Evolutionary conservation across 2,329 filamentous ascomycete genomes (phyloP).

Genomic region (Colletotrichum agaves): DNA sequence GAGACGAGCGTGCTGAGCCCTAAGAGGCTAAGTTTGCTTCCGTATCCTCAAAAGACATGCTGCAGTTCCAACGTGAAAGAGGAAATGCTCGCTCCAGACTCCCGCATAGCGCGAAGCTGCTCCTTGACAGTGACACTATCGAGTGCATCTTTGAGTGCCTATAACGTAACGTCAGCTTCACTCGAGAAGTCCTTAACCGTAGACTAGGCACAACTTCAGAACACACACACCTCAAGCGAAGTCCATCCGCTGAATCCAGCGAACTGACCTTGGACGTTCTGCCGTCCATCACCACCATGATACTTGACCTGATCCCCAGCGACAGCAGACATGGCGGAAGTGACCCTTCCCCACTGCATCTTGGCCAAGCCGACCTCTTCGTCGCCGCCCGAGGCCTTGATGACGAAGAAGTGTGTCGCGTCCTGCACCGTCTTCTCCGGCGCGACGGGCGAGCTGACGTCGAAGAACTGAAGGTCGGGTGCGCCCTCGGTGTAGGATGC

Average conservation of each 20-base stretch:
- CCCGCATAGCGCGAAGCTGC: not conserved
- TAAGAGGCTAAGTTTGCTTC: no score
- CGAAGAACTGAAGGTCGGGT: conserved; percentile 9
- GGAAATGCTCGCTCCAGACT: not conserved
- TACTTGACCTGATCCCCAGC: not conserved
- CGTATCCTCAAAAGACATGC: not conserved
- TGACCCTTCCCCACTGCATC: not conserved
- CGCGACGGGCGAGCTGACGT: not conserved
- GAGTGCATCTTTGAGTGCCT: conserved; percentile 12
- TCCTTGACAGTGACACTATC: not conserved
- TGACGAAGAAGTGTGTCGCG: conserved; percentile 19
- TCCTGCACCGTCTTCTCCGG: not conserved
- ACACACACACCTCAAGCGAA: conserved; percentile 8
- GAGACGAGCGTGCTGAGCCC: no score
- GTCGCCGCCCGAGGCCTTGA: conserved; percentile 1
- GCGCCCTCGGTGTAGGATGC: not conserved
- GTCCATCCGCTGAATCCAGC: conserved; percentile 24
- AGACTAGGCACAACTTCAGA: not conserved
- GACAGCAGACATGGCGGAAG: not conserved
- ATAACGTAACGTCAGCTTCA: not conserved
- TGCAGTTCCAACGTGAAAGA: conserved; percentile 16
- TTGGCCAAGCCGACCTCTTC: not conserved
- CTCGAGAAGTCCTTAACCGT: not conserved
- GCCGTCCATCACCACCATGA: conserved; percentile 6
- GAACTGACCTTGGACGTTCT: not conserved